Evolutionary conservation across 495 filamentous ascomycete species (phyloP), one percentile per base, ranked within the genome.

Genomic region (Xylaria bambusicola): DNA sequence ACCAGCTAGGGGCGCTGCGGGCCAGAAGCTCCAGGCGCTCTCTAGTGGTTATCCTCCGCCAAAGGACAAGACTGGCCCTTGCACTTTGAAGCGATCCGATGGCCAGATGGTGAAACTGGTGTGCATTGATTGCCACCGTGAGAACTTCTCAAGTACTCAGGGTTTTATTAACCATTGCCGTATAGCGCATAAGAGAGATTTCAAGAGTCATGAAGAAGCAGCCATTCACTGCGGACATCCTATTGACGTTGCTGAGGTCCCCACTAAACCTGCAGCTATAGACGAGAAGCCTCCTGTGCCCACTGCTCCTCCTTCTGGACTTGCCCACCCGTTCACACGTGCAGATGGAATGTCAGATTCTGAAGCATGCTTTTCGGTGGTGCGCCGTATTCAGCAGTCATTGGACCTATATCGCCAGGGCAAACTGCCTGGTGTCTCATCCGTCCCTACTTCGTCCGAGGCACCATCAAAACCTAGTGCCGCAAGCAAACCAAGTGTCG

Each of bases 111-210:
- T 84, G 56, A 95, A 95, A 73, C 82, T 98, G 45, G 85, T 93
- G 49, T 98, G 94, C 75, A 78, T 92, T 50, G 88, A 94, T 68
- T 98, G 94, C 67, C 83, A 90, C 41, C 80, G 91, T 55, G 88
- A 88, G 74, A 89, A 97, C 69, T 98, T 97, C 71, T 92, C 88
- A 44, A 97, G 92, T 72, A 91, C 91, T 1, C 94, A 98, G 71
- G 94, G 94, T 2, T 98, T 98, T 68, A 93, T 98, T 76, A 98
- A 98, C 64, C 94, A 98, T 66, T 97, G 92, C 66, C 92, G 94
- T 41, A 97, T 98, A 56, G 91, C 93, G 8, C 94, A 98, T 73
- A 87, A 86, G 59, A 83, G 91, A 49, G 91, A 92, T 52, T 97
- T 90, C 76, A 88, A 91, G 66, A 97, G 91, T 66, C 94, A 98